Evolutionary conservation across 306 rosid genomes (phyloP).

Genomic region (Cajanus cajan): DNA sequence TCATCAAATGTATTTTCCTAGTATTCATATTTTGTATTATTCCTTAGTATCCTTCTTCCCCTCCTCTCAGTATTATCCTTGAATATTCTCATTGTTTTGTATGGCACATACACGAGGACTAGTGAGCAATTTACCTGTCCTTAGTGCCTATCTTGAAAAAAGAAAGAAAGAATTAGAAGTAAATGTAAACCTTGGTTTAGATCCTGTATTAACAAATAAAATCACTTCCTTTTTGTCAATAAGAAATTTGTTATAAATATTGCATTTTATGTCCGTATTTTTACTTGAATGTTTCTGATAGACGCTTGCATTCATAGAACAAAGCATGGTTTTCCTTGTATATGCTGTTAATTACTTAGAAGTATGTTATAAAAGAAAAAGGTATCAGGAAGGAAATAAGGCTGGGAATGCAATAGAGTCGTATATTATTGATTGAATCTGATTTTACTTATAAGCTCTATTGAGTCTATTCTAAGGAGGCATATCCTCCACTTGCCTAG

Average conservation of each 20-base stretch:
- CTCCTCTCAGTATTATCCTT: neutral
- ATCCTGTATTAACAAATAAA: neutral
- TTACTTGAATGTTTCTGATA: neutral
- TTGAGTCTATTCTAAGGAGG: neutral
- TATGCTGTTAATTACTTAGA: neutral
- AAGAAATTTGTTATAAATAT: neutral
- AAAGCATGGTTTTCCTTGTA: neutral
- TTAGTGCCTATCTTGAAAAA: constrained; percentile 13
- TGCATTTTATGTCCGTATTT: neutral
- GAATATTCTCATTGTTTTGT: neutral
- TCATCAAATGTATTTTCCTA: neutral
- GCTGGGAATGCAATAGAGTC: neutral
- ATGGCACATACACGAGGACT: neutral
- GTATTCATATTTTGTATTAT: neutral
- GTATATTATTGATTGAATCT: neutral
- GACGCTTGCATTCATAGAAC: neutral
- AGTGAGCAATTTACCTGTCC: neutral
- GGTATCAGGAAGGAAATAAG: neutral
- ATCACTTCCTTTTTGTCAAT: neutral
- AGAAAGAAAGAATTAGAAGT: constrained; percentile 11
- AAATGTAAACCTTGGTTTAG: constrained; percentile 12
- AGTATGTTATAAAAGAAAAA: neutral
- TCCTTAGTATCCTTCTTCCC: neutral
- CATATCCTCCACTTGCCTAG: neutral
- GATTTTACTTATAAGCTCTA: too few relatives aligned